Evolutionary conservation across 2,329 filamentous ascomycete genomes (phyloP).

Genomic region (Cadophora luteo-olivacea): DNA sequence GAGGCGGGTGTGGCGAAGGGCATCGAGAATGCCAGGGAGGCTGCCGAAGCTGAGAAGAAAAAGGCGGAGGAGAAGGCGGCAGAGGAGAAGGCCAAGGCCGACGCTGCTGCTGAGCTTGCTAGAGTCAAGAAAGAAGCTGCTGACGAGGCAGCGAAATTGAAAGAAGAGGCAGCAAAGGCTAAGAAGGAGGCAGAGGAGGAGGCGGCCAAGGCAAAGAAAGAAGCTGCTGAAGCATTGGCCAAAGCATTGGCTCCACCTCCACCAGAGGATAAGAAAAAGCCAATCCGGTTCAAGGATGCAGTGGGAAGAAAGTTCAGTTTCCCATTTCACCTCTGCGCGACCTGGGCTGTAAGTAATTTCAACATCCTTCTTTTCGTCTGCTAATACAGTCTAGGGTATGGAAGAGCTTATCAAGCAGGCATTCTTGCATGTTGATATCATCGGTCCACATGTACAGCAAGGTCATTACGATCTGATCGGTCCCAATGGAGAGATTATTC

Average conservation of each 20-base stretch:
- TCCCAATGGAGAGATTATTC: conserved; percentile 81
- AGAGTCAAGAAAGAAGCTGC: conserved; percentile 41
- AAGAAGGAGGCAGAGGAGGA: conserved; percentile 47
- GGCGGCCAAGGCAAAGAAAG: conserved; percentile 44
- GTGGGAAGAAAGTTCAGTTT: conserved; percentile 92
- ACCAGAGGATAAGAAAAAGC: conserved; percentile 55
- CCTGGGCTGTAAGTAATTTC: conserved; percentile 72
- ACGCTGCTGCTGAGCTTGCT: conserved; percentile 32
- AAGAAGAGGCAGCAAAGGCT: conserved; percentile 53
- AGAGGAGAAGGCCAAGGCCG: conserved; percentile 33
- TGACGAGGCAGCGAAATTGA: conserved; percentile 47
- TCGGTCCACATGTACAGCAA: conserved; percentile 77
- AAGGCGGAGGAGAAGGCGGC: conserved; percentile 32
- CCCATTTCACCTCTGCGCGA: conserved; percentile 83
- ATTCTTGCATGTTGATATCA: conserved; percentile 78
- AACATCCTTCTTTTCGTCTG: conserved; percentile 21
- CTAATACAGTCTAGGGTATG: conserved; percentile 68
- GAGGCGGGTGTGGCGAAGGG: conserved; percentile 41
- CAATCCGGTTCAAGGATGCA: conserved; percentile 90
- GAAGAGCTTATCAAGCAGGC: conserved; percentile 86
- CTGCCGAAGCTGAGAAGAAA: conserved; percentile 30
- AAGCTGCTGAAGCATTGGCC: conserved; percentile 56
- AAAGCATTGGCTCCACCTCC: conserved; percentile 47
- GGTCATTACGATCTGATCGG: conserved; percentile 83
- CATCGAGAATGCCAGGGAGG: conserved; percentile 44